These are phyloP conservation scores for Talaromyces sp. DNA, from an alignment of 2,329 filamentous ascomycete species.

Conservation along the genomic window DNA sequence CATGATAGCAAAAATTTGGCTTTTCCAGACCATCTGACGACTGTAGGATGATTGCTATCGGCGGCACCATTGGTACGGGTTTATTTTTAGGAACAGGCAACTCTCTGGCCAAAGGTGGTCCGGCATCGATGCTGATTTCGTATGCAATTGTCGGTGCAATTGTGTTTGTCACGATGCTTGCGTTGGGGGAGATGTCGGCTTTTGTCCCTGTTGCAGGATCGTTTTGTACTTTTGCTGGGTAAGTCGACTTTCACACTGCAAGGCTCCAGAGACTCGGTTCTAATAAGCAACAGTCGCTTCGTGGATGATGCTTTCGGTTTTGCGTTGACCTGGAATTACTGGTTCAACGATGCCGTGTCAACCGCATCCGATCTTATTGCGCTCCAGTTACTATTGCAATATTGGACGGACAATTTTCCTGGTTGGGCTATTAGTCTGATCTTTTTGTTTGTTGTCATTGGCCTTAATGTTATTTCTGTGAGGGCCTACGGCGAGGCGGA, in stretches of 20 bases:
- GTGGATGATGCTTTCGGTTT: slow-evolving; percentile 46
- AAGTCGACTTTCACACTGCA: slow-evolving; percentile 22
- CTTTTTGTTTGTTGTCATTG: slow-evolving; percentile 57
- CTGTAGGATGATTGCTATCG: slow-evolving; percentile 47
- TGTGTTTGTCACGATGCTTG: slow-evolving; percentile 78
- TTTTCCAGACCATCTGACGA: too few relatives aligned
- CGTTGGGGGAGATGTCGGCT: slow-evolving; percentile 62
- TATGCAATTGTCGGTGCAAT: slow-evolving; percentile 50
- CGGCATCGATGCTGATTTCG: slow-evolving; percentile 43
- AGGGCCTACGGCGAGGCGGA: slow-evolving; percentile 53
- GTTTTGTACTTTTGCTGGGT: slow-evolving; percentile 56
- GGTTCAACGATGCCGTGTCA: slow-evolving; percentile 64
- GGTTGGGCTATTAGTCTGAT: slow-evolving; percentile 63
- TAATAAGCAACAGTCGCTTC: slow-evolving; percentile 33
- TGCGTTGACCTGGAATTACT: slow-evolving; percentile 49
- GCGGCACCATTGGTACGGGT: slow-evolving; percentile 44
- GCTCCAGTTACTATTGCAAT: slow-evolving; percentile 57
- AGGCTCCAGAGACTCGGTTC: neutral
- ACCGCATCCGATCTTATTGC: slow-evolving; percentile 61
- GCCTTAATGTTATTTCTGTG: slow-evolving; percentile 53
- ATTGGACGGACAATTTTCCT: slow-evolving; percentile 62
- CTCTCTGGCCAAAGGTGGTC: slow-evolving; percentile 34
- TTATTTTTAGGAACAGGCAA: slow-evolving; percentile 42
- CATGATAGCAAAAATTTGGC: too few relatives aligned
- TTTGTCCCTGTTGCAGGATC: slow-evolving; percentile 55